Percentiles rank a stretch among this genome's conserved stretches.
phyloP scores from a whole-genome alignment of 116 monocot species.

The Cymodocea nodosa region DNA sequence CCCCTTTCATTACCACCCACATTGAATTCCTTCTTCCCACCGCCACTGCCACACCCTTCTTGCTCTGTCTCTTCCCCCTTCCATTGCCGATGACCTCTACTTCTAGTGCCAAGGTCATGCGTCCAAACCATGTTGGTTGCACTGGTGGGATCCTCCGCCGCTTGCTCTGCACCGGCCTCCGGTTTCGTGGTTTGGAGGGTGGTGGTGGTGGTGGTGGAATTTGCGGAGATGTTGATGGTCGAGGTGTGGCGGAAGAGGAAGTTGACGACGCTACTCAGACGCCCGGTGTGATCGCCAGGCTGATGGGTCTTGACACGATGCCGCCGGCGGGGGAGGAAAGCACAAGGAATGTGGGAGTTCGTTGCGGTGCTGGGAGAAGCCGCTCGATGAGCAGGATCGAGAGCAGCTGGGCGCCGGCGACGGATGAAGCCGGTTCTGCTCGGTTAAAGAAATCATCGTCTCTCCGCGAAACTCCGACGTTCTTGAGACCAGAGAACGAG shows the following conservation, averaged over 20 bases:
- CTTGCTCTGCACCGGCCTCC: slow-evolving; percentile 3
- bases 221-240: not conserved
- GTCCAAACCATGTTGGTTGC: slow-evolving; percentile 2
- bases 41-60: not conserved
- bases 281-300: slow-evolving; percentile 5
- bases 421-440: not conserved
- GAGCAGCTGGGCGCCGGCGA: not conserved
- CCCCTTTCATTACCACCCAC: not conserved
- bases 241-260: not conserved
- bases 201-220: not conserved
- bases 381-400: slow-evolving; percentile 25
- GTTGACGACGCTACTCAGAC: not conserved
- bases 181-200: not conserved
- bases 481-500: slow-evolving; percentile 31
- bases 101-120: not conserved
- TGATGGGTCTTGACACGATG: slow-evolving; percentile 6
- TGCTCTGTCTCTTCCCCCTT: not conserved
- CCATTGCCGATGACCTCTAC: not conserved
- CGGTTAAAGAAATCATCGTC: slow-evolving; percentile 5
- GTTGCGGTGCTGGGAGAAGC: slow-evolving; percentile 17
- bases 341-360: slow-evolving; percentile 1
- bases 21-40: not conserved
- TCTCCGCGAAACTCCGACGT: slow-evolving; percentile 24
- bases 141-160: slow-evolving; percentile 5
- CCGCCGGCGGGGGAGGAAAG: slow-evolving; percentile 5